Evolutionary conservation across 108 stramenopile species (phyloP).

Genomic region (Bacterosira constricta): DNA sequence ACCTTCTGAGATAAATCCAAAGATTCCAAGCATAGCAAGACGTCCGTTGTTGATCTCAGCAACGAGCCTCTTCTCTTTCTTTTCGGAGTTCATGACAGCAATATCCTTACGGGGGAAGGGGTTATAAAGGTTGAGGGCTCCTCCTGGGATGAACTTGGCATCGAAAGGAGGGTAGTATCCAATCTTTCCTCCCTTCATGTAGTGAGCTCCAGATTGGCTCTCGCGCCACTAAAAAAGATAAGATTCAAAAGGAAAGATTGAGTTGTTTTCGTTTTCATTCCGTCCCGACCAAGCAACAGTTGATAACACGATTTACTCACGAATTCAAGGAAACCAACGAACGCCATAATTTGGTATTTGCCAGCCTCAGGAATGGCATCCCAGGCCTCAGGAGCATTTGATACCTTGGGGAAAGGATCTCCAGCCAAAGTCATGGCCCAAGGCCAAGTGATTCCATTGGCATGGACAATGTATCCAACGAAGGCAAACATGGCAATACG

Average conservation of each 20-base stretch:
- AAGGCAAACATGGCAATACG: conserved; percentile 64
- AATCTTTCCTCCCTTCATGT: conserved; percentile 61
- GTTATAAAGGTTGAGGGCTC: conserved; percentile 59
- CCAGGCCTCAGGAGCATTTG: conserved; percentile 52
- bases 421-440: conserved; percentile 70
- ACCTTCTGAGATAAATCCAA: conserved; percentile 43
- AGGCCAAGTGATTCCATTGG: conserved; percentile 57
- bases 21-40: conserved; percentile 52
- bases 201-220: conserved; percentile 48
- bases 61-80: conserved; percentile 38
- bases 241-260: no score
- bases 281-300: no score
- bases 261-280: no score
- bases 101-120: conserved; percentile 45
- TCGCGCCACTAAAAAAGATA: conserved; percentile 37
- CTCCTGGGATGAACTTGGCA: conserved; percentile 44
- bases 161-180: conserved; percentile 58
- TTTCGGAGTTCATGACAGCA: conserved; percentile 26
- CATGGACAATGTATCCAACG: conserved; percentile 55
- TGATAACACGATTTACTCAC: conserved; percentile 9
- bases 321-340: conserved; percentile 59
- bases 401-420: conserved; percentile 58
- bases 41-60: conserved; percentile 68
- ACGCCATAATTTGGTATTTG: conserved; percentile 53
- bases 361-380: conserved; percentile 63